Evolutionary conservation across 148 eudicot species (phyloP).

Genomic region (Vaccinium macrocarpon): DNA sequence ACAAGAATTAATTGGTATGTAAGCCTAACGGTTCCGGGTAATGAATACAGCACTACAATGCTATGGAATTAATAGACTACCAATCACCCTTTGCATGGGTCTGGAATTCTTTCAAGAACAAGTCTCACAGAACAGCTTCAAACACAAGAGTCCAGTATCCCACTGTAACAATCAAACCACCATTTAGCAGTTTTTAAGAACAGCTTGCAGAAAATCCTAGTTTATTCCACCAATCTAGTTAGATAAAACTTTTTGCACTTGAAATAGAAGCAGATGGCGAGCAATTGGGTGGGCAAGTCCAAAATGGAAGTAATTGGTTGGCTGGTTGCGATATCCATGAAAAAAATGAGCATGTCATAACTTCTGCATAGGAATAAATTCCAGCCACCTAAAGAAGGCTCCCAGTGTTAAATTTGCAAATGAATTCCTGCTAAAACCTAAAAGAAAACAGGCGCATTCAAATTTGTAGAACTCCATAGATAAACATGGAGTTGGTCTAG

Average conservation of each 20-base stretch:
- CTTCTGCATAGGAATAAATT: not conserved
- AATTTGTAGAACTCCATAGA: not conserved
- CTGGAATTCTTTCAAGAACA: not conserved
- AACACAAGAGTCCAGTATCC: not conserved
- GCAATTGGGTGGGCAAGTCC: not conserved
- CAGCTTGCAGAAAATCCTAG: not conserved
- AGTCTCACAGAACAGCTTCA: slow-evolving; percentile 2
- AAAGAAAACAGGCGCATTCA: not conserved
- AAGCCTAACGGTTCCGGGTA: not conserved
- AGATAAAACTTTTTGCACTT: not conserved
- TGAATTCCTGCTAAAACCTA: not conserved
- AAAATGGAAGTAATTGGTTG: not conserved
- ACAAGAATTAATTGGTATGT: not conserved
- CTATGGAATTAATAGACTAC: not conserved
- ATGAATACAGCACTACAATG: not conserved
- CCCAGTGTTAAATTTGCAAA: not conserved
- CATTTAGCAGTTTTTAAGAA: not conserved
- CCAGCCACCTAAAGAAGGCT: not conserved
- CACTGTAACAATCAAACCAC: not conserved
- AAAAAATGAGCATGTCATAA: slow-evolving; percentile 2
- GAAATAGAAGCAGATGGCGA: not conserved
- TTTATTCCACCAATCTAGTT: not conserved
- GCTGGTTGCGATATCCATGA: not conserved
- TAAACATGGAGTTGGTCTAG: not conserved
- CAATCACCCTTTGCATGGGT: not conserved